Percentiles rank a stretch among this genome's conserved stretches.
These are phyloP conservation scores for Pseudonectria foliicola DNA, from an alignment of 2,329 filamentous ascomycete species.

Conservation along the genomic window DNA sequence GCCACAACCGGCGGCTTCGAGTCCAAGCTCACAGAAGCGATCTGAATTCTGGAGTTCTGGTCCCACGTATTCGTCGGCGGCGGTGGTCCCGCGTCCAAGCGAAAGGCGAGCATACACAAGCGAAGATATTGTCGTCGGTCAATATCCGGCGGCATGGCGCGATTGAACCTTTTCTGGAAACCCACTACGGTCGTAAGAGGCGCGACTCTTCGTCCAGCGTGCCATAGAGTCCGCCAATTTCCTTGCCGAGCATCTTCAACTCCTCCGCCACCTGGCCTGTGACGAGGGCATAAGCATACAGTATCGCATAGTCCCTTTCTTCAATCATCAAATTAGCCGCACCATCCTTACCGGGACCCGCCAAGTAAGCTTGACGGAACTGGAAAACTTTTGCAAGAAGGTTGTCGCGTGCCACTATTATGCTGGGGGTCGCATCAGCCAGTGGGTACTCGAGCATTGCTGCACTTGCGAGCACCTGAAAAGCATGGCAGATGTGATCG, in stretches of 20 bases:
- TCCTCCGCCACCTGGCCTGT: constrained; percentile 61
- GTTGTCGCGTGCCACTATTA: constrained; percentile 72
- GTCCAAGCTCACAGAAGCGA: too few species aligned
- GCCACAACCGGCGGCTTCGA: too few species aligned
- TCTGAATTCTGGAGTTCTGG: too few species aligned
- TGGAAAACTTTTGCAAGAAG: constrained; percentile 80
- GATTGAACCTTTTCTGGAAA: too few species aligned
- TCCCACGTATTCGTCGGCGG: too few species aligned
- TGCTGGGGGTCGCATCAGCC: constrained; percentile 78
- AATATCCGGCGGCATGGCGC: too few species aligned
- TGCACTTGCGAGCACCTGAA: constrained; percentile 77
- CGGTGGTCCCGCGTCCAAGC: too few species aligned
- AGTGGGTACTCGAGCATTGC: constrained; percentile 92
- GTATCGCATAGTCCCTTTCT: constrained; percentile 77
- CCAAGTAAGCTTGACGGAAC: constrained; percentile 45
- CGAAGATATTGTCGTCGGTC: too few species aligned
- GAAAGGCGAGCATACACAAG: too few species aligned
- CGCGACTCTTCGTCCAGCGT: constrained; percentile 19
- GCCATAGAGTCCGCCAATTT: constrained; percentile 55
- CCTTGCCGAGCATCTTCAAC: constrained; percentile 49
- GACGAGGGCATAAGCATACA: constrained; percentile 81
- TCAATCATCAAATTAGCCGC: constrained; percentile 35
- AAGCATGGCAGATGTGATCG: constrained; percentile 82
- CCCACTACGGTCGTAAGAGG: constrained; percentile 8
- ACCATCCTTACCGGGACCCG: too few species aligned